Percentiles rank a stretch among this genome's conserved stretches.
Evolutionary conservation across 495 filamentous ascomycete species (phyloP).

Genomic region (Paragyromitra xinjiangensis): DNA sequence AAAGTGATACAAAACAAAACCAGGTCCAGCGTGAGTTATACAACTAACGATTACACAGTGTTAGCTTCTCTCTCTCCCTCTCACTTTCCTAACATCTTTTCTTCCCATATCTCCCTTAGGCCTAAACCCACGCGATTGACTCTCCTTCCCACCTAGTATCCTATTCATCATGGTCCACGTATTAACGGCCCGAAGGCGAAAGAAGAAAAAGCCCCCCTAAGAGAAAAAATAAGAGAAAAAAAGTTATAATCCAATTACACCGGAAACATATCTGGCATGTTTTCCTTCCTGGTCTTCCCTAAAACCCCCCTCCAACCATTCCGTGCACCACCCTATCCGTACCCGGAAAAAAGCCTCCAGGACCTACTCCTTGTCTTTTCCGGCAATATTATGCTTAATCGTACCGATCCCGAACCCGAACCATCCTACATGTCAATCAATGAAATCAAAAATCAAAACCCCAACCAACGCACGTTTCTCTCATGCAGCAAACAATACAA

Average conservation of each 20-base stretch:
- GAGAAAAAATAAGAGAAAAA: slow-evolving; percentile 11
- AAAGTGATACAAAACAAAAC: not conserved
- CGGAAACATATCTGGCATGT: slow-evolving; percentile 14
- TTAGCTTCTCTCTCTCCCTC: not conserved
- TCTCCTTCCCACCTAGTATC: not conserved
- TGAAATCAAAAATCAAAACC: slow-evolving; percentile 32
- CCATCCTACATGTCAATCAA: slow-evolving; percentile 35
- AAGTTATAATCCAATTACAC: slow-evolving; percentile 48
- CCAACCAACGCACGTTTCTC: slow-evolving; percentile 44
- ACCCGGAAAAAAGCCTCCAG: slow-evolving; percentile 1
- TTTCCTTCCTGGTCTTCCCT: not conserved
- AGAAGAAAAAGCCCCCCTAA: slow-evolving; percentile 20
- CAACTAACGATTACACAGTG: slow-evolving; percentile 22
- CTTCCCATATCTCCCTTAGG: not conserved
- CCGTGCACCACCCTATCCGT: not conserved
- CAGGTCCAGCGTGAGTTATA: slow-evolving; percentile 12
- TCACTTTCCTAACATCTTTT: not conserved
- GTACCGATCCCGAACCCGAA: slow-evolving; percentile 29
- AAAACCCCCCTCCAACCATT: not conserved
- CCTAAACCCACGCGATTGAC: not conserved
- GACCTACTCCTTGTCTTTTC: not conserved
- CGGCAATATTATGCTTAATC: slow-evolving; percentile 46
- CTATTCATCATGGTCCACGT: slow-evolving; percentile 31
- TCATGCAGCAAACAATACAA: slow-evolving; percentile 39
- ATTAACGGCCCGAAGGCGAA: slow-evolving; percentile 19